These are phyloP conservation scores for Colletotrichum tofieldiae DNA, from an alignment of 2,329 filamentous ascomycete genomes.

Conservation along the genomic window DNA sequence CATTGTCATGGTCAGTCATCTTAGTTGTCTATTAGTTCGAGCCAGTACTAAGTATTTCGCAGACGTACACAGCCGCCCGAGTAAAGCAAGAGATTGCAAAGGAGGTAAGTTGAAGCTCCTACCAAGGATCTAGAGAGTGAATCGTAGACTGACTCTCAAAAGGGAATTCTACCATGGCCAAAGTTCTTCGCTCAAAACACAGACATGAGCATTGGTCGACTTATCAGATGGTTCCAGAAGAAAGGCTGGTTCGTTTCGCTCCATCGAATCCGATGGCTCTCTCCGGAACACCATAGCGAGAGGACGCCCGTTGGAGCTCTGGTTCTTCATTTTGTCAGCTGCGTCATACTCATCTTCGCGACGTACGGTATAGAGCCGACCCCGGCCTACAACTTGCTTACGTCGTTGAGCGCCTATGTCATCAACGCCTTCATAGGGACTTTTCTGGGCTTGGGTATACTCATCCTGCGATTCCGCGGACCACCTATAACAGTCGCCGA, in stretches of 20 bases:
- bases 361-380: slow-evolving; percentile 49
- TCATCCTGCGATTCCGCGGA: slow-evolving; percentile 53
- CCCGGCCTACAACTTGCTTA: slow-evolving; percentile 52
- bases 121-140: background rate
- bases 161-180: slow-evolving; percentile 66
- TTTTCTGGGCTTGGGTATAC: slow-evolving; percentile 54
- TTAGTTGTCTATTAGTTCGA: too few species aligned
- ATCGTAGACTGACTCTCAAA: too few species aligned
- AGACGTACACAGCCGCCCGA: slow-evolving; percentile 68
- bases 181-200: slow-evolving; percentile 62
- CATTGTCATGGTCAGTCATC: slow-evolving; percentile 59
- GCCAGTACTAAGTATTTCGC: background rate
- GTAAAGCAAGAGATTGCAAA: slow-evolving; percentile 75
- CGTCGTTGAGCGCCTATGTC: slow-evolving; percentile 52
- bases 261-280: slow-evolving; percentile 50
- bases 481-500: slow-evolving; percentile 48
- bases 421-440: slow-evolving; percentile 55
- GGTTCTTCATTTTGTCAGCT: slow-evolving; percentile 53
- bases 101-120: slow-evolving; percentile 49
- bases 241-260: slow-evolving; percentile 51
- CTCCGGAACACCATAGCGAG: slow-evolving; percentile 54
- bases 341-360: slow-evolving; percentile 54
- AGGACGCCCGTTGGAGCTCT: slow-evolving; percentile 56
- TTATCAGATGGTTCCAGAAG: slow-evolving; percentile 51
- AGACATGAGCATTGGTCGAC: slow-evolving; percentile 53